Evolutionary conservation across 352 stramenopile genomes (phyloP).

Genomic region (Phytophthora sp.): DNA sequence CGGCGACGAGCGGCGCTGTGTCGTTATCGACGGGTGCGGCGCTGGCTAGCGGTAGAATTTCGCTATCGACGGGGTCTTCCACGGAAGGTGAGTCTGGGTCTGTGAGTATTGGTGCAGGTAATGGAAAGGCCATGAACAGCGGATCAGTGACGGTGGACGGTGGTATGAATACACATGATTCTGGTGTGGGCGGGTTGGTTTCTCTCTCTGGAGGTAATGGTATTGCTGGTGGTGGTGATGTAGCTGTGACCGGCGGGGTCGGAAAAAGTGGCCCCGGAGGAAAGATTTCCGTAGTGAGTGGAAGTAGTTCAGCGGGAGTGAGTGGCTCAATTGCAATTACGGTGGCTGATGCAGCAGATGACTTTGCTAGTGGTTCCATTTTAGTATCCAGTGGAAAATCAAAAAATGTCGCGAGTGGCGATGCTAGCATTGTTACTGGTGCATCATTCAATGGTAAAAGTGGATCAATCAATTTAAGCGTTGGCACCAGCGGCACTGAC

Average conservation of each 20-base stretch:
- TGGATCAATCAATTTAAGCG: constrained; percentile 24
- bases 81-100: background rate
- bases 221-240: constrained; percentile 1
- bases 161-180: background rate
- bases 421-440: constrained; percentile 20
- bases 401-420: constrained; percentile 26
- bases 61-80: constrained; percentile 5
- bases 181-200: constrained; percentile 1
- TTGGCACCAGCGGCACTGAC: constrained; percentile 14
- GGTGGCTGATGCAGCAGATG: constrained; percentile 1
- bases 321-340: constrained; percentile 23
- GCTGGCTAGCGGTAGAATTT: background rate
- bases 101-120: background rate
- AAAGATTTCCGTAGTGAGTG: constrained; percentile 18
- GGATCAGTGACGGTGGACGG: background rate
- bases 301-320: constrained; percentile 8
- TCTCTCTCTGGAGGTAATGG: constrained; percentile 6
- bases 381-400: constrained; percentile 31
- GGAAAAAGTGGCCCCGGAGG: constrained; percentile 9
- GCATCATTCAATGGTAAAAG: constrained; percentile 23
- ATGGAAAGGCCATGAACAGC: background rate
- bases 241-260: constrained; percentile 4
- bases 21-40: constrained; percentile 6
- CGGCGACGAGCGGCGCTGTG: background rate
- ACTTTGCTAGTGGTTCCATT: constrained; percentile 28